These are phyloP conservation scores for Amanita exitialis DNA, from an alignment of 768 basidiomycete species.

Conservation along the genomic window DNA sequence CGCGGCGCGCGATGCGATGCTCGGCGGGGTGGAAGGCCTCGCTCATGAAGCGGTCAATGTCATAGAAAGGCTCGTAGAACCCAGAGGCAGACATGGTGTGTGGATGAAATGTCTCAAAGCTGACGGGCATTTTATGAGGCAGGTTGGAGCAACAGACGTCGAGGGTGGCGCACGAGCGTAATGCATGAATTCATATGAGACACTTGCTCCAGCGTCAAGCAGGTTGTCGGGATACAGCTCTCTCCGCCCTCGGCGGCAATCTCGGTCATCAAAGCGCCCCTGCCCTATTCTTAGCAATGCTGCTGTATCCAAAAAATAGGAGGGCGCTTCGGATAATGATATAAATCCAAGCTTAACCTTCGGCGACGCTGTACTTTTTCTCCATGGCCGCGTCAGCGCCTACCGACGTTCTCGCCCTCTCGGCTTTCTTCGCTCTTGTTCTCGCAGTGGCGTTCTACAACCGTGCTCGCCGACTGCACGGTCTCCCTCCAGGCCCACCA, in stretches of 20 bases:
- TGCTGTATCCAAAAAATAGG: no score
- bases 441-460: constrained; percentile 15
- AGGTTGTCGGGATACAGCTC: no score
- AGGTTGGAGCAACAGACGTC: not conserved
- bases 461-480: constrained; percentile 13
- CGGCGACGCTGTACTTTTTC: not conserved
- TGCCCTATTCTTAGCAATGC: no score
- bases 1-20: not conserved
- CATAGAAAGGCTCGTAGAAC: constrained; percentile 6
- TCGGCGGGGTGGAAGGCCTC: not conserved
- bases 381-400: not conserved
- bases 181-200: not conserved
- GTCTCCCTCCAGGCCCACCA: constrained; percentile 8
- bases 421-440: constrained; percentile 4
- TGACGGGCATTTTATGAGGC: not conserved
- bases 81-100: not conserved
- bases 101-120: not conserved
- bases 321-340: no score
- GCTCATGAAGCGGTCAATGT: constrained; percentile 4
- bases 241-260: no score
- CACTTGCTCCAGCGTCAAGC: no score
- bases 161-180: not conserved
- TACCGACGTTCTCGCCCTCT: constrained; percentile 1
- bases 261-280: no score
- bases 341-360: not conserved